Percentiles rank a stretch among this genome's conserved stretches.
These are phyloP conservation scores for Syzygium grande DNA, from an alignment of 345 rosid species.

Conservation along the genomic window DNA sequence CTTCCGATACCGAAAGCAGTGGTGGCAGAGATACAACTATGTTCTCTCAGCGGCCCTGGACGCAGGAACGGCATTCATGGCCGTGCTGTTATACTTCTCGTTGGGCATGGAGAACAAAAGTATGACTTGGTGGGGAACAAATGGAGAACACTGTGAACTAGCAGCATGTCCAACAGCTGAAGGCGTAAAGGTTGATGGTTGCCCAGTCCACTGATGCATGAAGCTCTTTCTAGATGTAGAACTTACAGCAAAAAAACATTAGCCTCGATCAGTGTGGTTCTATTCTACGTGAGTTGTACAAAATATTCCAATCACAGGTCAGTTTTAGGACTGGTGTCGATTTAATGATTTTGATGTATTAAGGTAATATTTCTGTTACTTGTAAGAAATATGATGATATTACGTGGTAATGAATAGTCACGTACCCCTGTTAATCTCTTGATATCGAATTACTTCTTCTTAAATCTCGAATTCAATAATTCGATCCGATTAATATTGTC, in stretches of 20 bases:
- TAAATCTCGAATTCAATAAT: neutral
- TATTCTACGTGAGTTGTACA: neutral
- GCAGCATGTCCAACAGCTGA: constrained; percentile 75
- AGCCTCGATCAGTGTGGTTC: neutral
- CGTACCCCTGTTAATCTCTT: neutral
- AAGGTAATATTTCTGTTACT: neutral
- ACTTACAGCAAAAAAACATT: neutral
- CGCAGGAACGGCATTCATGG: constrained; percentile 89
- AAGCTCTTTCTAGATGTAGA: neutral
- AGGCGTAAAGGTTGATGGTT: constrained; percentile 49
- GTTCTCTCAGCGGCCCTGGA: constrained; percentile 81
- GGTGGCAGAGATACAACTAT: constrained; percentile 95
- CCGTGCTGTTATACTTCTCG: constrained; percentile 62
- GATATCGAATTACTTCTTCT: neutral
- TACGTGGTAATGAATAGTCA: neutral
- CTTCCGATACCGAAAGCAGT: constrained; percentile 58
- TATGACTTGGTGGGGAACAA: constrained; percentile 70
- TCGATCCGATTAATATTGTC: neutral
- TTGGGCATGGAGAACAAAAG: constrained; percentile 50
- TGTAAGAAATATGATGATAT: neutral
- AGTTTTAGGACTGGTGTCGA: neutral
- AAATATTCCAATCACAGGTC: neutral
- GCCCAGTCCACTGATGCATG: constrained; percentile 37
- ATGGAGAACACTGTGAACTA: constrained; percentile 72
- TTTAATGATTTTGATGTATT: neutral